Evolutionary conservation across 805 yeast species (phyloP).

Genomic region (Ogataea corticis): DNA sequence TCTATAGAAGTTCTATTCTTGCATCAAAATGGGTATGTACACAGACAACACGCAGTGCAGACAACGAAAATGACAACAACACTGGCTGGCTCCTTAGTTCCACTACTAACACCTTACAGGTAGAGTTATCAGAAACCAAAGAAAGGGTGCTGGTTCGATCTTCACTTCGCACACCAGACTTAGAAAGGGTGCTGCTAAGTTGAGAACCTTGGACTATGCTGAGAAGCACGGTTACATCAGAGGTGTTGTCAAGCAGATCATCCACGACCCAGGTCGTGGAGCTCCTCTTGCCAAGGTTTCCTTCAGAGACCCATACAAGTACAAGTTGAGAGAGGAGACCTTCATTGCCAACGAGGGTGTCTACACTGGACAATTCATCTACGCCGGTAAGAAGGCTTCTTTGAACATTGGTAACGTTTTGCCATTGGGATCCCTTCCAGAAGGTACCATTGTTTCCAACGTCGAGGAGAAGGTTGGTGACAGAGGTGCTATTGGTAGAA

Average conservation of each 20-base stretch:
- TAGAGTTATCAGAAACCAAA: conserved; percentile 99
- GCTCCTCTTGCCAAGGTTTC: conserved; percentile 99
- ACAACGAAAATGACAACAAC: neutral
- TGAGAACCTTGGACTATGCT: conserved; percentile 98
- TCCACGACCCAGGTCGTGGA: conserved; percentile 99
- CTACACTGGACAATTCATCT: conserved; percentile 98
- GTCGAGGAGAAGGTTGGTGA: conserved; percentile 99
- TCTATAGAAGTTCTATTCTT: conserved; percentile 18
- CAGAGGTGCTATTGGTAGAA: conserved; percentile 99
- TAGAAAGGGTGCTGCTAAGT: conserved; percentile 99
- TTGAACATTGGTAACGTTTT: conserved; percentile 95
- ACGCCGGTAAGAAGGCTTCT: conserved; percentile 98
- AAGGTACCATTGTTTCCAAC: conserved; percentile 98
- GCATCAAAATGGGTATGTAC: conserved; percentile 23
- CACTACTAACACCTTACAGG: conserved; percentile 44
- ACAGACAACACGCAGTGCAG: neutral
- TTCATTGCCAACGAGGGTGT: conserved; percentile 99
- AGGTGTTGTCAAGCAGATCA: conserved; percentile 97
- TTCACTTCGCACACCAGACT: conserved; percentile 99
- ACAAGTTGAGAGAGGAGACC: conserved; percentile 96
- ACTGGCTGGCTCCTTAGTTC: too few species aligned
- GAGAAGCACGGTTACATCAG: conserved; percentile 99
- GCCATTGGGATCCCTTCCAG: conserved; percentile 97
- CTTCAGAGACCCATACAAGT: conserved; percentile 99
- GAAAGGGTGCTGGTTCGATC: conserved; percentile 99